Percentiles rank a stretch among this genome's conserved stretches.
Evolutionary conservation across 192 early-diverging fungal species (phyloP).

Genomic region (Entomortierella parvispora): DNA sequence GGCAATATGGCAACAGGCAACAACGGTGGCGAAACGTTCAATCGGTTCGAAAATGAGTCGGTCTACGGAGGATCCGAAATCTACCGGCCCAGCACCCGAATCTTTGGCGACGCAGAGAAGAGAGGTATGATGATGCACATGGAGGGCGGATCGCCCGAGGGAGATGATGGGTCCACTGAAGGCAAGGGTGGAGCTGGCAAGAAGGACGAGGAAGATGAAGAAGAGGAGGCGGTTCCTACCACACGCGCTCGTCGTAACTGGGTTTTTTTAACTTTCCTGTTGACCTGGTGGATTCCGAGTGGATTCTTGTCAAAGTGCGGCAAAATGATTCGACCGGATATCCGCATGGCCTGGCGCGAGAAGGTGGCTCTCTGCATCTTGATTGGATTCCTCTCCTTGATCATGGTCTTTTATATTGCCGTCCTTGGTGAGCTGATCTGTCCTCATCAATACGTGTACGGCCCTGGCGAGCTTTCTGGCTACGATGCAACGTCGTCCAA

Average conservation of each 20-base stretch:
- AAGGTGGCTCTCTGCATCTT: constrained; percentile 93
- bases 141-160: constrained; percentile 37
- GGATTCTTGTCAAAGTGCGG: constrained; percentile 73
- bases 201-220: constrained; percentile 56
- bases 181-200: constrained; percentile 52
- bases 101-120: constrained; percentile 59
- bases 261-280: constrained; percentile 83
- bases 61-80: constrained; percentile 55
- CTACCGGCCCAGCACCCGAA: constrained; percentile 45
- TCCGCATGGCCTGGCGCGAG: constrained; percentile 97
- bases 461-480: constrained; percentile 64
- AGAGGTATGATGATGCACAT: constrained; percentile 56
- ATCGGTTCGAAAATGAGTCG: constrained; percentile 49
- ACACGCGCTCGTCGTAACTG: constrained; percentile 78
- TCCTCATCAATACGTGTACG: constrained; percentile 80
- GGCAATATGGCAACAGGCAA: constrained; percentile 15
- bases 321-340: constrained; percentile 80
- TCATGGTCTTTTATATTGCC: constrained; percentile 89
- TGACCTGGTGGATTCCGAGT: constrained; percentile 89
- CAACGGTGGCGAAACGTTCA: constrained; percentile 24
- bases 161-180: constrained; percentile 41
- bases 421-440: constrained; percentile 80
- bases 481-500: constrained; percentile 36
- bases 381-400: constrained; percentile 78
- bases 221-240: constrained; percentile 60